These are phyloP conservation scores for Fraxinus paxiana DNA, from an alignment of 305 asterid species.

Conservation along the genomic window DNA sequence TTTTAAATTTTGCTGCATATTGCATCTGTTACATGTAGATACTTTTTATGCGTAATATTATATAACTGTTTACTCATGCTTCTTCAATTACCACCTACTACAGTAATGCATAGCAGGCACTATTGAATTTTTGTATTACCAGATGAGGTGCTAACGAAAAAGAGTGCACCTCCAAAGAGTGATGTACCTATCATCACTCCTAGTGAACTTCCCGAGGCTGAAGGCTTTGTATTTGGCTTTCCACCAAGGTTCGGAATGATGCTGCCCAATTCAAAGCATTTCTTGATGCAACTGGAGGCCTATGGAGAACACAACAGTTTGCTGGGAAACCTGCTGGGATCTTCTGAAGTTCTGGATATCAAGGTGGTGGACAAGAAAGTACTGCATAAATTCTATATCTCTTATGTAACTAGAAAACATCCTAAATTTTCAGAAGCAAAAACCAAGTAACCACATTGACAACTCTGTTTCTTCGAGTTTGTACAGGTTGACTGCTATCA, in stretches of 20 bases:
- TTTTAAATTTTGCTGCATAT: neutral
- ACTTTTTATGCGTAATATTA: too few species aligned
- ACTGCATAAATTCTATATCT: too few species aligned
- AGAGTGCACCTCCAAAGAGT: constrained; percentile 20
- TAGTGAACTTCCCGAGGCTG: constrained; percentile 19
- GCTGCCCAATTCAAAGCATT: neutral
- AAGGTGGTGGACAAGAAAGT: constrained; percentile 30
- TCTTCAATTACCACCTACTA: too few species aligned
- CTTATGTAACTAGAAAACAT: too few species aligned
- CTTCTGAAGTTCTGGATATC: constrained; percentile 30
- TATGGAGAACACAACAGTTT: constrained; percentile 25
- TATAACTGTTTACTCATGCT: too few species aligned
- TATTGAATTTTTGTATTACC: neutral
- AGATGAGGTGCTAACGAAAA: constrained; percentile 20
- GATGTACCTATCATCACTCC: too few species aligned
- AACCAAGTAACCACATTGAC: too few species aligned
- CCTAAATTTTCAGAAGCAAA: too few species aligned
- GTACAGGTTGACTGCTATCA: too few species aligned
- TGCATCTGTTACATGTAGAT: neutral
- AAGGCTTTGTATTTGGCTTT: constrained; percentile 26
- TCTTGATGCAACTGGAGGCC: constrained; percentile 7
- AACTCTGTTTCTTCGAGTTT: too few species aligned
- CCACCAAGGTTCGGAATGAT: constrained; percentile 29
- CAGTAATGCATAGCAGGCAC: too few species aligned
- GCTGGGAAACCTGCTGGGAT: constrained; percentile 33